Percentiles rank a stretch among this genome's conserved stretches.
phyloP scores from a whole-genome alignment of 352 stramenopile genomes.

The Pythium apleroticum region DNA sequence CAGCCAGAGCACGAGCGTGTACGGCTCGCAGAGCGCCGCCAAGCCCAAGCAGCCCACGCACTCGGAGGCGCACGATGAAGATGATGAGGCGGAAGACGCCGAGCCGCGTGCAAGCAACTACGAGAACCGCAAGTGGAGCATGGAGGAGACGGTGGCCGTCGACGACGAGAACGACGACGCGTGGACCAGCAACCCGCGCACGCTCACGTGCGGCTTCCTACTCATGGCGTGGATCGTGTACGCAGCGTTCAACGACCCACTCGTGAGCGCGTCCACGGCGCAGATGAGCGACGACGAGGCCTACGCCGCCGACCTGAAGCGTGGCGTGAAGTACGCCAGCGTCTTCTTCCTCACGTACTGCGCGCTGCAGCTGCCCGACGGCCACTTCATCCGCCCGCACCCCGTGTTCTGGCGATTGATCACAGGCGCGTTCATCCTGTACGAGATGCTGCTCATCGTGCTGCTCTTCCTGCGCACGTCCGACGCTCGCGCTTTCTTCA shows the following conservation, averaged over 20 bases:
- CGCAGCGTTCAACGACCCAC: slow-evolving; percentile 69
- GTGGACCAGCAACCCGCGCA: slow-evolving; percentile 86
- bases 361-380: slow-evolving; percentile 81
- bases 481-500: slow-evolving; percentile 85
- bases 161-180: slow-evolving; percentile 74
- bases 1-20: slow-evolving; percentile 13
- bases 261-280: slow-evolving; percentile 22
- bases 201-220: slow-evolving; percentile 73
- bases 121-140: slow-evolving; percentile 82
- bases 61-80: slow-evolving; percentile 4
- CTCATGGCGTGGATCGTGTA: slow-evolving; percentile 88
- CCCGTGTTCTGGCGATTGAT: slow-evolving; percentile 90
- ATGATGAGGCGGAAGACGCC: slow-evolving; percentile 3
- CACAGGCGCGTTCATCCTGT: slow-evolving; percentile 90
- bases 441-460: slow-evolving; percentile 90
- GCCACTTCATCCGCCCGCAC: slow-evolving; percentile 87
- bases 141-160: slow-evolving; percentile 74
- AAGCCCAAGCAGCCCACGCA: slow-evolving; percentile 6
- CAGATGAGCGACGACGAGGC: slow-evolving; percentile 16
- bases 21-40: slow-evolving; percentile 3
- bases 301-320: slow-evolving; percentile 52
- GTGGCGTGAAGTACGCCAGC: slow-evolving; percentile 74
- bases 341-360: slow-evolving; percentile 90
- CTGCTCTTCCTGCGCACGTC: slow-evolving; percentile 81
- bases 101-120: slow-evolving; percentile 48